Conservation (phyloP, 1,284 basidiomycete species). For the Nidula niveotomentosa region DNA sequence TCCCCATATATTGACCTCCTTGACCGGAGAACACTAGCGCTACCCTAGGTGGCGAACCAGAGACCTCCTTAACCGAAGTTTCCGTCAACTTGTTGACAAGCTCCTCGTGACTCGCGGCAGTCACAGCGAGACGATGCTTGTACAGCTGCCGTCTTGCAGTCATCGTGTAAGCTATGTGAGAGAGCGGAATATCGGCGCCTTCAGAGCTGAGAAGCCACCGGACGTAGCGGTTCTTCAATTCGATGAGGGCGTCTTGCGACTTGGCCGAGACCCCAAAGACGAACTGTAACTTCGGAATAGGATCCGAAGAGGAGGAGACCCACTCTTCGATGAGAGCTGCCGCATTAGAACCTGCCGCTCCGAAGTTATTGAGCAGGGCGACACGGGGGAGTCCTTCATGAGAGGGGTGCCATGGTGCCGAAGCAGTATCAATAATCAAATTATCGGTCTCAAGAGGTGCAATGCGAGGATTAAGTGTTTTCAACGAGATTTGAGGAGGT, state of each 20-base stretch:
- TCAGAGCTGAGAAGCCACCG: constrained; percentile 37
- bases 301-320: not conserved
- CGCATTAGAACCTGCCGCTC: constrained; percentile 70
- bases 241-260: constrained; percentile 41
- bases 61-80: constrained; percentile 29
- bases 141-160: constrained; percentile 63
- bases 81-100: constrained; percentile 41
- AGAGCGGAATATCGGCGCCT: constrained; percentile 43
- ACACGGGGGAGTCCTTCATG: constrained; percentile 35
- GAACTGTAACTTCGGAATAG: constrained; percentile 14
- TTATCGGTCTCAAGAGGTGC: constrained; percentile 45
- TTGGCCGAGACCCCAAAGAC: constrained; percentile 66
- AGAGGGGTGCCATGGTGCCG: constrained; percentile 43
- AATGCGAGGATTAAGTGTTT: constrained; percentile 56
- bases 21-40: constrained; percentile 75
- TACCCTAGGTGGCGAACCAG: constrained; percentile 26
- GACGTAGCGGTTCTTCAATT: constrained; percentile 45
- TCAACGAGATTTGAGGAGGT: constrained; percentile 59
- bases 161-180: constrained; percentile 61
- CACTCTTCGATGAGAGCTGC: constrained; percentile 61
- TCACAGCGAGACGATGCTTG: constrained; percentile 48
- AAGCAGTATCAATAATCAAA: constrained; percentile 44
- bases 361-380: constrained; percentile 73
- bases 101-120: constrained; percentile 39
- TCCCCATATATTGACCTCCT: constrained; percentile 63